phyloP scores from a whole-genome alignment of 1,284 basidiomycete genomes.

The Fomes fomentarius region DNA sequence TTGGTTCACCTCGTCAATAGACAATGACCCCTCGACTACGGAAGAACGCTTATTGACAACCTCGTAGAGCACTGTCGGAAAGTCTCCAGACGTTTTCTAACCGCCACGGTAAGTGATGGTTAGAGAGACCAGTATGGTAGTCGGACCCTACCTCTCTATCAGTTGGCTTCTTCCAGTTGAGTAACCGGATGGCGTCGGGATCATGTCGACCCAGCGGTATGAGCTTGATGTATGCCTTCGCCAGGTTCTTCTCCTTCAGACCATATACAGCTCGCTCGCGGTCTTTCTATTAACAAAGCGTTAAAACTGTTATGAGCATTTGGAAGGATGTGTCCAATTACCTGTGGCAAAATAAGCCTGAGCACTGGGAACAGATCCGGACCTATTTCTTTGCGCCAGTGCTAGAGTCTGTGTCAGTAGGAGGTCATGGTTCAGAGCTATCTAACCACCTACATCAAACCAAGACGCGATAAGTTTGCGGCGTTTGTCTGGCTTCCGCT shows the following conservation, averaged over 20 bases:
- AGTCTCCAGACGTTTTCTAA: conserved; percentile 79
- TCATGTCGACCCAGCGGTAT: conserved; percentile 81
- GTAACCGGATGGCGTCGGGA: conserved; percentile 76
- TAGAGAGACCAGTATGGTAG: neutral
- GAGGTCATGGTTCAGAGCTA: conserved; percentile 1
- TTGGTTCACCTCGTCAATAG: conserved; percentile 81
- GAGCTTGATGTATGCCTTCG: conserved; percentile 87
- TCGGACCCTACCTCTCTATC: conserved; percentile 57
- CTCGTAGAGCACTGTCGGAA: conserved; percentile 83
- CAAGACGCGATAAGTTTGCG: conserved; percentile 65
- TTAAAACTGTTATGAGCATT: neutral
- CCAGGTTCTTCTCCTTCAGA: conserved; percentile 89
- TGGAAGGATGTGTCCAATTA: conserved; percentile 30
- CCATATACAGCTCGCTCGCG: conserved; percentile 88
- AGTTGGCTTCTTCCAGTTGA: conserved; percentile 90
- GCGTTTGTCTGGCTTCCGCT: conserved; percentile 71
- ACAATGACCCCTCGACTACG: conserved; percentile 74
- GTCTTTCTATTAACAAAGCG: conserved; percentile 70
- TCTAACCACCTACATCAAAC: conserved; percentile 66
- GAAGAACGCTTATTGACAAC: conserved; percentile 86
- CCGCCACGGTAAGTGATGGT: neutral
- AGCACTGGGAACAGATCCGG: conserved; percentile 77
- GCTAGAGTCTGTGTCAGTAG: conserved; percentile 54
- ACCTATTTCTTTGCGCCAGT: conserved; percentile 78
- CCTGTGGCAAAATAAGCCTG: conserved; percentile 77